These are phyloP conservation scores for Neonectria ditissima DNA, from an alignment of 2,329 filamentous ascomycete species.

Conservation along the genomic window DNA sequence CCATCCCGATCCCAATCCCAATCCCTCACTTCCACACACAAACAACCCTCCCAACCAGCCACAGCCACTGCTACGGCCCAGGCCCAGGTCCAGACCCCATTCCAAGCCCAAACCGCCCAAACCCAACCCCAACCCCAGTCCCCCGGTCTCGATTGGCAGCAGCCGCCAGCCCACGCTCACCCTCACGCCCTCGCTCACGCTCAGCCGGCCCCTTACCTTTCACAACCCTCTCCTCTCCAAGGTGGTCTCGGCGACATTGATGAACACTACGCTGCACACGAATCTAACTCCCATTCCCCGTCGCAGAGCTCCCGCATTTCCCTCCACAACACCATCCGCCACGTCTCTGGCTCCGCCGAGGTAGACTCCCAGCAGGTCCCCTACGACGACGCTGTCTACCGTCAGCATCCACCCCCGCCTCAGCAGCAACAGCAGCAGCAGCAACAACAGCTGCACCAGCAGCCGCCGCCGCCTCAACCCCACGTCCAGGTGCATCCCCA, in stretches of 20 bases:
- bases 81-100: conserved; percentile 37
- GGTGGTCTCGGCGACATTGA: conserved; percentile 57
- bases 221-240: conserved; percentile 59
- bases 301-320: conserved; percentile 55
- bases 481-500: conserved; percentile 40
- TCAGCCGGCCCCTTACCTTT: conserved; percentile 50
- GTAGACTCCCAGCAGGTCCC: conserved; percentile 57
- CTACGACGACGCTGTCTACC: conserved; percentile 60
- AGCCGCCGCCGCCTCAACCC: conserved; percentile 39
- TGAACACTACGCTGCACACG: conserved; percentile 51
- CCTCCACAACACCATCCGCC: conserved; percentile 58
- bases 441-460: conserved; percentile 42
- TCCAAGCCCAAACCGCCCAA: conserved; percentile 38
- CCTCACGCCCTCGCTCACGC: conserved; percentile 13
- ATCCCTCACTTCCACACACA: conserved; percentile 30
- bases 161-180: conserved; percentile 24
- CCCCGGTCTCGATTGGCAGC: conserved; percentile 38
- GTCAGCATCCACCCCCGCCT: conserved; percentile 51
- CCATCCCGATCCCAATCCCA: conserved; percentile 25
- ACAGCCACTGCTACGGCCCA: conserved; percentile 33
- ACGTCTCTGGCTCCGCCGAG: conserved; percentile 58
- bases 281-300: conserved; percentile 55
- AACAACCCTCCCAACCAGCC: conserved; percentile 34
- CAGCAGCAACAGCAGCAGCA: conserved; percentile 45
- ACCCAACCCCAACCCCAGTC: conserved; percentile 37